Percentiles rank a stretch among this genome's conserved stretches.
Evolutionary conservation across 1,284 basidiomycete species (phyloP).

Genomic region (Tilletia horrida): DNA sequence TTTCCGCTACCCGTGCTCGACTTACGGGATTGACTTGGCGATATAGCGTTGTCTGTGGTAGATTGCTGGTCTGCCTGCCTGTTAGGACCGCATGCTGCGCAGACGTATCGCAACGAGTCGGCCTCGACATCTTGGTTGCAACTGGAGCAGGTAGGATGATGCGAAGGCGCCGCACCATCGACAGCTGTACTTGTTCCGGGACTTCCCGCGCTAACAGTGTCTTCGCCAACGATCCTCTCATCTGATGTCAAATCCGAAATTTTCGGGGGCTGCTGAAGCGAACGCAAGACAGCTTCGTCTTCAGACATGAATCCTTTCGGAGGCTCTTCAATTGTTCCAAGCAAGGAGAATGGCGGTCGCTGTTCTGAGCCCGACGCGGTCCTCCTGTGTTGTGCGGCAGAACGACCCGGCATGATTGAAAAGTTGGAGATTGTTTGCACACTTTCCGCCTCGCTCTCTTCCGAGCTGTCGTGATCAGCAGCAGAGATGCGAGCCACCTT

Average conservation of each 20-base stretch:
- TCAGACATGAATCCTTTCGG: conserved; percentile 1
- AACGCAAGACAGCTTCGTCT: not conserved
- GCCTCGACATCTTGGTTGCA: not conserved
- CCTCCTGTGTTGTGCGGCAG: not conserved
- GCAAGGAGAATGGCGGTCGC: not conserved
- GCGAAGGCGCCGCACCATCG: not conserved
- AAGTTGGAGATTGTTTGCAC: conserved; percentile 10
- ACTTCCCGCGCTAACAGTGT: too few relatives aligned
- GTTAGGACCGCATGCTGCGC: conserved; percentile 1
- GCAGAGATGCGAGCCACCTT: not conserved
- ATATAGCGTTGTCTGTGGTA: not conserved
- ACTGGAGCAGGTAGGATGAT: not conserved
- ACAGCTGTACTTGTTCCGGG: too few relatives aligned
- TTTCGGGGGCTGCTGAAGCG: not conserved
- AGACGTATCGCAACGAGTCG: conserved; percentile 15
- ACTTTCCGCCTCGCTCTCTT: conserved; percentile 13
- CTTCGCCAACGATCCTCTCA: not conserved
- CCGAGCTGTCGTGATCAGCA: not conserved
- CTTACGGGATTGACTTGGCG: too few relatives aligned
- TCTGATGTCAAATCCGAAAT: not conserved
- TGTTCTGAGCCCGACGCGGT: not conserved
- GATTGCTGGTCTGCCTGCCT: not conserved
- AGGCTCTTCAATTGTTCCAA: not conserved
- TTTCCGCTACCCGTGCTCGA: conserved; percentile 1
- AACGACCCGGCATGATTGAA: conserved; percentile 2